A percentile compares a stretch with the other conserved stretches of the same genome.
Evolutionary conservation across 805 yeast species (phyloP).

Genomic region (Yarrowia sp.): DNA sequence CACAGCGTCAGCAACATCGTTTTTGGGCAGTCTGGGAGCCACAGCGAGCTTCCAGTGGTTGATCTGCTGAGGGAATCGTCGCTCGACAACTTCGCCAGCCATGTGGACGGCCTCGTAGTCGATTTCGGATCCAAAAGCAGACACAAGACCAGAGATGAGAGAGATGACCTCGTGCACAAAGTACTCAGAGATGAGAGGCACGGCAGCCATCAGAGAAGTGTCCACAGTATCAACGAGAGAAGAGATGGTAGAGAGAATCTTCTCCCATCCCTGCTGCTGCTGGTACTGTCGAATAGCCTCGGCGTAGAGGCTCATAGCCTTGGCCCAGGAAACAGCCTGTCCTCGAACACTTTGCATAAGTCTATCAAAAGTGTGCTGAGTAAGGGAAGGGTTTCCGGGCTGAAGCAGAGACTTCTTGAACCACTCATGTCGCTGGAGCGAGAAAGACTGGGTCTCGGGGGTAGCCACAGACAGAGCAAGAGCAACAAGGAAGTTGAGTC

Average conservation of each 20-base stretch:
- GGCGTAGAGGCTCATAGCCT: constrained; percentile 25
- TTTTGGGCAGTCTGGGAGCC: constrained; percentile 18
- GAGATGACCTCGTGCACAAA: constrained; percentile 21
- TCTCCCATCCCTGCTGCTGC: constrained; percentile 26
- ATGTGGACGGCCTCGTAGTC: constrained; percentile 24
- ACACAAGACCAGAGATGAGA: constrained; percentile 19
- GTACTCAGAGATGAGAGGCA: constrained; percentile 22
- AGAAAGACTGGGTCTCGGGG: constrained; percentile 13
- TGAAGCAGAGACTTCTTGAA: constrained; percentile 11
- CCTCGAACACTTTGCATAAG: constrained; percentile 15
- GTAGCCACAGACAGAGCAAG: constrained; percentile 24
- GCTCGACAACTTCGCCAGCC: constrained; percentile 26
- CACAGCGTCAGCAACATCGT: constrained; percentile 12
- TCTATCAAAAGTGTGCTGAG: constrained; percentile 24
- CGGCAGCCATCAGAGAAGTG: constrained; percentile 26
- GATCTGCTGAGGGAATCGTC: constrained; percentile 24
- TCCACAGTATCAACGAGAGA: constrained; percentile 24
- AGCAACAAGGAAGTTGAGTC: constrained; percentile 14
- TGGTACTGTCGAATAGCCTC: constrained; percentile 27
- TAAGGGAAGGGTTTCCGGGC: constrained; percentile 23
- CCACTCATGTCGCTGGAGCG: constrained; percentile 21
- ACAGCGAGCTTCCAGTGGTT: constrained; percentile 7
- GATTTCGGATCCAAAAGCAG: constrained; percentile 21
- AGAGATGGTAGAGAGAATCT: constrained; percentile 23
- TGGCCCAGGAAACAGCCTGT: constrained; percentile 25